Evolutionary conservation across 208 protist species (phyloP).

Genomic region (Borovskyia barvae): DNA sequence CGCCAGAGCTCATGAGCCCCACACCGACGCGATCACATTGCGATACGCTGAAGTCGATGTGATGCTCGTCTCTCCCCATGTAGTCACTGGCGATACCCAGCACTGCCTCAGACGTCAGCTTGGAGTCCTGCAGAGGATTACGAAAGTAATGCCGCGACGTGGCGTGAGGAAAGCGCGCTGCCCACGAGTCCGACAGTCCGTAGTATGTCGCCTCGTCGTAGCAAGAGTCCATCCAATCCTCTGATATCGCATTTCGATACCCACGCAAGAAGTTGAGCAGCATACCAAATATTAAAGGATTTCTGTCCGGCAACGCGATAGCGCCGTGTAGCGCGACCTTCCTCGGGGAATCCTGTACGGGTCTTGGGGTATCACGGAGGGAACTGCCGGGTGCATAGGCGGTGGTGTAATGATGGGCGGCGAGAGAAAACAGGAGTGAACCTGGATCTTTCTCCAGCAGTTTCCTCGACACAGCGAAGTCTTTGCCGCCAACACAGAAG

Average conservation of each 20-base stretch:
- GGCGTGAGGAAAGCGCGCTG: constrained; percentile 12
- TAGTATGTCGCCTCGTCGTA: constrained; percentile 50
- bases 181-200: constrained; percentile 48
- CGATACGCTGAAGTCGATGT: constrained; percentile 43
- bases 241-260: constrained; percentile 43
- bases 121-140: constrained; percentile 25
- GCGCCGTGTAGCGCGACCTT: too few species aligned
- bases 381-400: background rate
- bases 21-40: constrained; percentile 57
- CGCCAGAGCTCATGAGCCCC: constrained; percentile 33
- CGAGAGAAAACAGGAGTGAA: constrained; percentile 62
- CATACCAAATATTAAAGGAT: constrained; percentile 39
- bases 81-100: constrained; percentile 50
- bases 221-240: constrained; percentile 37
- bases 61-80: constrained; percentile 33
- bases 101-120: constrained; percentile 40
- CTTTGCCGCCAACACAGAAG: constrained; percentile 41
- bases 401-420: constrained; percentile 26
- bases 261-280: constrained; percentile 69
- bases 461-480: constrained; percentile 37
- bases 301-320: constrained; percentile 34
- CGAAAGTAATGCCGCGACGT: constrained; percentile 27
- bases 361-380: background rate
- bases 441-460: constrained; percentile 54
- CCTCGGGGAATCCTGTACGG: too few species aligned